phyloP scores from a whole-genome alignment of 805 yeast genomes.

The Lipomyces anomalus region DNA sequence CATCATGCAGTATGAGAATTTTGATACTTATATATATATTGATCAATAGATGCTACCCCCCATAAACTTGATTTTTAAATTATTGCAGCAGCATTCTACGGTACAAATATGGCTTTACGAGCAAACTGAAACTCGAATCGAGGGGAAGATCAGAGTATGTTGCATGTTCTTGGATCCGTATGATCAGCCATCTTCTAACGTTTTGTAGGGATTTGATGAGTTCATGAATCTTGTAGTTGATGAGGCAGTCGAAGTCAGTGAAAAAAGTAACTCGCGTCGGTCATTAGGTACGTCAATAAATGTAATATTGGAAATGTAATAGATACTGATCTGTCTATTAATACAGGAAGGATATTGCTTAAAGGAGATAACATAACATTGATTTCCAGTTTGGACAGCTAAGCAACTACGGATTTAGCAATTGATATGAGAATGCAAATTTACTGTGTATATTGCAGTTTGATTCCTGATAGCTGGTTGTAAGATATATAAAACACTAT shows the following conservation, averaged over 20 bases:
- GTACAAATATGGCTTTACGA: constrained; percentile 90
- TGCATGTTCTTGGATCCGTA: background rate
- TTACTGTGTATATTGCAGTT: no score
- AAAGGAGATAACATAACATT: constrained; percentile 94
- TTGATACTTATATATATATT: background rate
- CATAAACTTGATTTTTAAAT: constrained; percentile 81
- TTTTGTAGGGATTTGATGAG: constrained; percentile 77
- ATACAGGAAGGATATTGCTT: constrained; percentile 51
- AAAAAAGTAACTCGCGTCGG: constrained; percentile 46
- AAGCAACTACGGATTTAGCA: constrained; percentile 6
- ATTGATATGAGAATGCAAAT: constrained; percentile 1
- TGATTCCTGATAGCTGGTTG: no score
- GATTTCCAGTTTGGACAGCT: constrained; percentile 41
- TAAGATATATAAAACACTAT: no score
- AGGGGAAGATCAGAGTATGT: constrained; percentile 61
- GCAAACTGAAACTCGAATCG: constrained; percentile 67
- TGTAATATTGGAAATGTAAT: background rate
- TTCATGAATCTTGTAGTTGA: constrained; percentile 80
- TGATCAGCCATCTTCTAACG: no score
- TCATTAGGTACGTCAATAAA: constrained; percentile 45
- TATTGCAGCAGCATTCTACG: constrained; percentile 69
- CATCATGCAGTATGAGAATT: background rate
- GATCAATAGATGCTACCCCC: constrained; percentile 66
- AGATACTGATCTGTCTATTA: background rate
- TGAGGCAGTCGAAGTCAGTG: constrained; percentile 57